Evolutionary conservation across 2,329 filamentous ascomycete genomes (phyloP), one percentile per base, ranked within the genome.

Genomic region (Pseudogymnoascus sp.): DNA sequence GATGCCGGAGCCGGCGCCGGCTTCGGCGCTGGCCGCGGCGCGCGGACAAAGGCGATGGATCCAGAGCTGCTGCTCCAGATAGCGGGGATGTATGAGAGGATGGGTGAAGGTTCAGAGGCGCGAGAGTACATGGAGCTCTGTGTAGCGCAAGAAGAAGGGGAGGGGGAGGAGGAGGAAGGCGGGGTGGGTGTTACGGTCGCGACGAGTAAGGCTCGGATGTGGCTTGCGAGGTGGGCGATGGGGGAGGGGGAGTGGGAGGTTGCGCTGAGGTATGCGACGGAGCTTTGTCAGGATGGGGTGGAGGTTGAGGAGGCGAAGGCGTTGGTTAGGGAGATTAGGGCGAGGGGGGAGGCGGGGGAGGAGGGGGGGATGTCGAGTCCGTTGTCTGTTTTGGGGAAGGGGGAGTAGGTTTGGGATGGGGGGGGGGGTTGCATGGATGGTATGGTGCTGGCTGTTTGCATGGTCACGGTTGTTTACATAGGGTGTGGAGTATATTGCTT

Each of bases 291-390:
- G 75, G 95, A 99, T 75, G 95, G 95, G 0, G 87, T 96, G 26
- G 95, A 97, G 75, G 91, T 97, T 1, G 95, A 99, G 74, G 95
- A 99, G 75, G 95, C 95, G 29, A 97, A 97, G 77, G 91, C 92
- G 3, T 78, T 97, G 69, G 89, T 96, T 66, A 83, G 91, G 66
- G 93, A 97, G 75, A 87, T 96, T 11, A 83, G 93, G 69, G 89
- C 89, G 4, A 83, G 90, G 68, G 82, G 92, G 45, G 72, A 72
- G 51, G 75, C 63, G 54, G 65, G 62, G 39, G 34, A 31, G 14
- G 54, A 59, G 54, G 54, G 54, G 8, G n/a, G 8, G 7, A 31
- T 59, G 51, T 31, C 26, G n/a, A 59, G 51, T 34, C 51, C 51
- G 11, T 59, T 34, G 51, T 18, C 18, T 66, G 6, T 66, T 69